Percentiles rank a stretch among this genome's conserved stretches.
phyloP scores from a whole-genome alignment of 805 yeast species.

The Ogataea paradorogensis region DNA sequence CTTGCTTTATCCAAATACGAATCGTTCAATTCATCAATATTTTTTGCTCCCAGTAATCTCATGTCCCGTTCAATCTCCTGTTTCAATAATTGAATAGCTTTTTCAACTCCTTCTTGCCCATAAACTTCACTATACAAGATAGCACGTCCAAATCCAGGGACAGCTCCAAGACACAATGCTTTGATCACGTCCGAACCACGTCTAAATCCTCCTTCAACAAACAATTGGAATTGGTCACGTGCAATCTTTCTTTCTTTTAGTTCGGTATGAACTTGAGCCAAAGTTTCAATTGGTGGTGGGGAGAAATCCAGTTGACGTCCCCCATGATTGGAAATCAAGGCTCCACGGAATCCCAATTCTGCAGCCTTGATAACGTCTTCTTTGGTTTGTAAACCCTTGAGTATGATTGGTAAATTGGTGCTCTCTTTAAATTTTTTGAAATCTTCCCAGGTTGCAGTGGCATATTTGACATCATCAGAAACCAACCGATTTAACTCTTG shows the following conservation, averaged over 20 bases:
- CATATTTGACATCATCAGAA: conserved; percentile 28
- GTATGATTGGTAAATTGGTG: conserved; percentile 45
- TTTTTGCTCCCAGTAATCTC: conserved; percentile 59
- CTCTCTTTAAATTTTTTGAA: conserved; percentile 46
- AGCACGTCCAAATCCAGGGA: conserved; percentile 71
- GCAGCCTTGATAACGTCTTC: conserved; percentile 64
- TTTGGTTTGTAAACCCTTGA: conserved; percentile 65
- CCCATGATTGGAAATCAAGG: conserved; percentile 70
- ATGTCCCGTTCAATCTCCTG: conserved; percentile 58
- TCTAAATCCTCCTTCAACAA: conserved; percentile 46
- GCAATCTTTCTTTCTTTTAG: conserved; percentile 46
- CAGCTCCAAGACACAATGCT: conserved; percentile 44
- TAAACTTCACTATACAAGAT: conserved; percentile 75
- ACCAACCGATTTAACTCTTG: conserved; percentile 14
- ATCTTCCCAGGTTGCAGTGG: conserved; percentile 56
- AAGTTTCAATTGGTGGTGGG: conserved; percentile 58
- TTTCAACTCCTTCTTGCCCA: conserved; percentile 70
- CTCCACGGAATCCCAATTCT: conserved; percentile 58
- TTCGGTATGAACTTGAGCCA: conserved; percentile 51
- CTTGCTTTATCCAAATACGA: conserved; percentile 53
- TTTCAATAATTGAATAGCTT: conserved; percentile 56
- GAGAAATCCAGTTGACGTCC: conserved; percentile 69
- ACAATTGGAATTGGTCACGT: conserved; percentile 47
- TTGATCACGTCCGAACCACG: conserved; percentile 44
- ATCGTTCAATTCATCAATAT: conserved; percentile 31